A percentile compares a stretch with the other conserved stretches of the same genome.
phyloP scores from a whole-genome alignment of 2,329 filamentous ascomycete genomes.

The Colletotrichum salicis region DNA sequence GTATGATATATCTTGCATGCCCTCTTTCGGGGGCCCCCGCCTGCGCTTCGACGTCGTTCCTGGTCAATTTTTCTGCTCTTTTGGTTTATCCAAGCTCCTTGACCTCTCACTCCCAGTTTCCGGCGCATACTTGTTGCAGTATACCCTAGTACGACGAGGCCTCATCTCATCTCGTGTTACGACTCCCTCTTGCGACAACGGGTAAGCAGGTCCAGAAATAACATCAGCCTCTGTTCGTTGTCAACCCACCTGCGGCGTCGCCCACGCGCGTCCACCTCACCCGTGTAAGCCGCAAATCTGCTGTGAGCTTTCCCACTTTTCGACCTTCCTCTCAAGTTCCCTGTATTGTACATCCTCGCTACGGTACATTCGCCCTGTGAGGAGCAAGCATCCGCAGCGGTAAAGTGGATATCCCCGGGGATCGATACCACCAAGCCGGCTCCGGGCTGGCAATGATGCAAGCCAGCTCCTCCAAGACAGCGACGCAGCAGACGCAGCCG shows the following conservation, averaged over 20 bases:
- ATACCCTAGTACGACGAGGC: background rate
- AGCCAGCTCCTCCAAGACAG: conserved; percentile 33
- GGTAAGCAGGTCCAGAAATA: conserved; percentile 7
- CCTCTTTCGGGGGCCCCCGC: background rate
- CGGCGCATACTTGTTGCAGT: background rate
- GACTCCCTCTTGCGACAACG: background rate
- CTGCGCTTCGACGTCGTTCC: background rate
- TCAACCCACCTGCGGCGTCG: background rate
- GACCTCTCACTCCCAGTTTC: background rate
- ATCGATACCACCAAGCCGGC: conserved; percentile 32
- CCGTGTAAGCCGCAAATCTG: conserved; percentile 6
- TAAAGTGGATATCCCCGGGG: background rate
- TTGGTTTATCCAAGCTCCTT: background rate
- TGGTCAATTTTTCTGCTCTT: background rate
- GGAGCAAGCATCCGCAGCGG: background rate
- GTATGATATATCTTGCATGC: conserved; percentile 8
- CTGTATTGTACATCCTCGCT: background rate
- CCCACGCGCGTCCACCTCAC: background rate
- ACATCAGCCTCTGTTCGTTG: background rate
- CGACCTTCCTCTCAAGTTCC: background rate
- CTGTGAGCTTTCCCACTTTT: conserved; percentile 13
- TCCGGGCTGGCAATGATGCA: conserved; percentile 32
- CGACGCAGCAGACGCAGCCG: conserved; percentile 3
- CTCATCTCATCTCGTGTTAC: background rate
- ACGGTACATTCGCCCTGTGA: conserved; percentile 1